These are phyloP conservation scores for Breynia disticha DNA, from an alignment of 441 rosid genomes.

Conservation along the genomic window DNA sequence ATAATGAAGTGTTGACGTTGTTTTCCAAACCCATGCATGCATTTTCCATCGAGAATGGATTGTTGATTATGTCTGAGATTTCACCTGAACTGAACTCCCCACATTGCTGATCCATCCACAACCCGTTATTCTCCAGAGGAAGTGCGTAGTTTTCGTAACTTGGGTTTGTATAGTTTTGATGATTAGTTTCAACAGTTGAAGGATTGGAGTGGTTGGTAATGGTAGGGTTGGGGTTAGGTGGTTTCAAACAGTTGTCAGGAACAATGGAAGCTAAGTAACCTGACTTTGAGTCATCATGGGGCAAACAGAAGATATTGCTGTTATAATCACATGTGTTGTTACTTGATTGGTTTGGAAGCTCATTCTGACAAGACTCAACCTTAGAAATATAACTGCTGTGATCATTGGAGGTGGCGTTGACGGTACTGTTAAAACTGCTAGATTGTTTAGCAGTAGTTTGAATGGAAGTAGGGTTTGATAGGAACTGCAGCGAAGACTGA, in stretches of 20 bases:
- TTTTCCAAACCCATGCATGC: slow-evolving; percentile 25
- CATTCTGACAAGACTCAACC: slow-evolving; percentile 18
- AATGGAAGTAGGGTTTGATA: slow-evolving; percentile 17
- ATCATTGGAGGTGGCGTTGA: slow-evolving; percentile 19
- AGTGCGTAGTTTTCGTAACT: slow-evolving; percentile 2
- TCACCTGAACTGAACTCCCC: slow-evolving; percentile 44
- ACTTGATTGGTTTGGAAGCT: slow-evolving; percentile 17
- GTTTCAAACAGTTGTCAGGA: slow-evolving; percentile 78
- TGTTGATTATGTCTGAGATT: slow-evolving; percentile 42
- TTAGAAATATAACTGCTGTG: slow-evolving; percentile 18
- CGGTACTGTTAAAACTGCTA: background rate
- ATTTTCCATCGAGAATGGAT: slow-evolving; percentile 25
- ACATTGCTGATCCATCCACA: slow-evolving; percentile 22
- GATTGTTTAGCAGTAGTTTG: too few species aligned
- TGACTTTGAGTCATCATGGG: slow-evolving; percentile 42
- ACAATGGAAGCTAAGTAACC: slow-evolving; percentile 91
- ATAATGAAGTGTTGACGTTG: slow-evolving; percentile 10
- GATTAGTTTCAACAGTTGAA: background rate
- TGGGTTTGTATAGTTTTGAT: too few species aligned
- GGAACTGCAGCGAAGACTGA: slow-evolving; percentile 37
- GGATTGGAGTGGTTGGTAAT: slow-evolving; percentile 8
- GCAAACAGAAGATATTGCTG: slow-evolving; percentile 35
- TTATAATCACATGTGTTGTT: slow-evolving; percentile 29
- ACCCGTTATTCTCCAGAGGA: slow-evolving; percentile 14
- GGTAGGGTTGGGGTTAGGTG: slow-evolving; percentile 31